phyloP scores from a whole-genome alignment of 441 rosid species.

The Pelargonium cotyledonis region DNA sequence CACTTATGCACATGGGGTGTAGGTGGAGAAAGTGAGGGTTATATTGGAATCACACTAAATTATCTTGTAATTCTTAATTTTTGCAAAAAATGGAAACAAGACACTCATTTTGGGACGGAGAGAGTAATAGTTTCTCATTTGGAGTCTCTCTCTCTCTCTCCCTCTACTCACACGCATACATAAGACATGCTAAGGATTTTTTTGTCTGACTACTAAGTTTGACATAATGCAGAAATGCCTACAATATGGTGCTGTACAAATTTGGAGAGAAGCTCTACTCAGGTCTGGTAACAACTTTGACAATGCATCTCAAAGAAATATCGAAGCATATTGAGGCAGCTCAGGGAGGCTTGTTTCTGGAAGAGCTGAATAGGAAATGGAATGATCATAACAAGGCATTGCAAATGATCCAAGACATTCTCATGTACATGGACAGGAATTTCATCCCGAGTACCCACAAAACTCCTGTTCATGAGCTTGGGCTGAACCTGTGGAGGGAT shows the following conservation, averaged over 20 bases:
- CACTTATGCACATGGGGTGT: too few relatives aligned
- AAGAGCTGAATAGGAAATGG: slow-evolving; percentile 94
- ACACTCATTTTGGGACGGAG: too few relatives aligned
- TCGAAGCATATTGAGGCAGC: slow-evolving; percentile 75
- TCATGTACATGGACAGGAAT: slow-evolving; percentile 97
- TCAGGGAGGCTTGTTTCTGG: slow-evolving; percentile 80
- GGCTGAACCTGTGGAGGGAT: slow-evolving; percentile 88
- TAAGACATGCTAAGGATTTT: not conserved
- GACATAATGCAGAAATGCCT: slow-evolving; percentile 64
- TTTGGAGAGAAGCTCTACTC: slow-evolving; percentile 82
- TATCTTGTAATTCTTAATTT: too few relatives aligned
- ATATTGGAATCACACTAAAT: too few relatives aligned
- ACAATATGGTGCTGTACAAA: slow-evolving; percentile 96
- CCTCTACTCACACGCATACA: too few relatives aligned
- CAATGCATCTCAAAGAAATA: slow-evolving; percentile 70
- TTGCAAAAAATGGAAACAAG: too few relatives aligned
- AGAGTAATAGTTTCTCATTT: not conserved
- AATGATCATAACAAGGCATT: slow-evolving; percentile 90
- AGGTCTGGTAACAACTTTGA: slow-evolving; percentile 79
- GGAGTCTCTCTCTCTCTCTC: not conserved
- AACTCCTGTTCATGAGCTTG: slow-evolving; percentile 88
- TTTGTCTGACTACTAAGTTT: slow-evolving; percentile 13
- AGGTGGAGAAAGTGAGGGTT: too few relatives aligned
- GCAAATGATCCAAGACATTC: slow-evolving; percentile 89
- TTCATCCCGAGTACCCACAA: slow-evolving; percentile 63